phyloP scores from a whole-genome alignment of 345 rosid genomes.

The Ceriops decandra region DNA sequence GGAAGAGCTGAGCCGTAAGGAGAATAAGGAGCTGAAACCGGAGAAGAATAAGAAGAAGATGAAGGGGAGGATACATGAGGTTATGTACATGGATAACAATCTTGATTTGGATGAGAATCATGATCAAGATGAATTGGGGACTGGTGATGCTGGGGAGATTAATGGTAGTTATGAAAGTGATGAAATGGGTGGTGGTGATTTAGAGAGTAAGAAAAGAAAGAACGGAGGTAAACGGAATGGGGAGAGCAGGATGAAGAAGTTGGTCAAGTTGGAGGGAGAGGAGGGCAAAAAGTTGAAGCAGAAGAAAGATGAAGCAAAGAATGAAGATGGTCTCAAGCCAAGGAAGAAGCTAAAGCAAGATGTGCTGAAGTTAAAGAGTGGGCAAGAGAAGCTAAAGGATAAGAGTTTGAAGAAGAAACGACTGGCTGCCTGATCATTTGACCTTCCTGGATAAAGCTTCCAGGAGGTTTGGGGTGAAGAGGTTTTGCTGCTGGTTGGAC shows the following conservation, averaged over 20 bases:
- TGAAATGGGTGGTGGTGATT: slow-evolving; percentile 28
- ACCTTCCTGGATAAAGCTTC: neutral
- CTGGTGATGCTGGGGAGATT: slow-evolving; percentile 9
- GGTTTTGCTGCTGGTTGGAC: neutral
- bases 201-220: slow-evolving; percentile 28
- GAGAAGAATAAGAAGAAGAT: slow-evolving; percentile 35
- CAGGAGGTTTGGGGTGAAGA: neutral
- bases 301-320: neutral
- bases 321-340: neutral
- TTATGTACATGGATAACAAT: slow-evolving; percentile 67
- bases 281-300: slow-evolving; percentile 10
- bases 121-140: slow-evolving; percentile 35
- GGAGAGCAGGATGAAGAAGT: slow-evolving; percentile 14
- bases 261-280: slow-evolving; percentile 3
- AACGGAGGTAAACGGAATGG: slow-evolving; percentile 13
- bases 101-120: slow-evolving; percentile 15
- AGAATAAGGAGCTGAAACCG: slow-evolving; percentile 12
- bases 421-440: neutral
- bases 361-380: neutral
- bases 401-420: neutral
- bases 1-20: slow-evolving; percentile 1
- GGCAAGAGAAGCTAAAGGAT: neutral
- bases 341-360: slow-evolving; percentile 7
- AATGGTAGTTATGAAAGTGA: slow-evolving; percentile 18
- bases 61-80: slow-evolving; percentile 76